Base-by-base conservation (phyloP, 768 basidiomycete species). In the Suillus lakei region DNA sequence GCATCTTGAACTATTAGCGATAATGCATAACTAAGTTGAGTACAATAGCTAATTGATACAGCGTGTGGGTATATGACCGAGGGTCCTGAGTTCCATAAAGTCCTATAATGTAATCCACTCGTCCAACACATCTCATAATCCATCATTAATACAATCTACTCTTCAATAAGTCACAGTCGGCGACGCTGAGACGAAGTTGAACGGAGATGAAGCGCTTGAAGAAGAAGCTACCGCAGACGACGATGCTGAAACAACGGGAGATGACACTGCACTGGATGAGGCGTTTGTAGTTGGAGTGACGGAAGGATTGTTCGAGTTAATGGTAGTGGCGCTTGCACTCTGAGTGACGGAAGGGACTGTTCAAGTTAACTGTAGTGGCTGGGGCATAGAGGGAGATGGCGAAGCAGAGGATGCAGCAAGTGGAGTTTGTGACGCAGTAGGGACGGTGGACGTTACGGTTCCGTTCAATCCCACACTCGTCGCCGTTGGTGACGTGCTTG, bases 291-390 rank as follows among this genome's bases (percentile, higher is more conserved):
- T 13, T 13, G 44, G 34, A 48, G 23, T 39, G 32, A 36, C 58
- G 12, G 64, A 26, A 34, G 58, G 66, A 28, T 61, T 63, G 65
- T 66, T 66, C 28, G 63, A 38, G 39, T 58, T 41, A 30, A 66
- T 50, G 16, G 65, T 66, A 7, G 44, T 59, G 34, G 15, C 15
- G 13, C 16, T 60, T 21, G 46, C 5, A 23, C 12, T 8, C 13
- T 51, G n/a, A 53, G 28, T 34, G 23, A 38, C 65, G 54, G 61
- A 26, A 21, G 65, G 65, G 65, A 28, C 50, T 64, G 63, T 66
- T 66, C 32, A 66, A 41, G 36, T 65, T n/a, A 16, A 67, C 43
- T 15, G 66, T 67, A 21, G 58, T 67, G 23, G 13, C 15, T 15
- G 64, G 5, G 44, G 66, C 55, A 26, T 54, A 58, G 63, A 53